These are phyloP conservation scores for Tulasnella calospora DNA, from an alignment of 768 basidiomycete genomes.

Conservation along the genomic window DNA sequence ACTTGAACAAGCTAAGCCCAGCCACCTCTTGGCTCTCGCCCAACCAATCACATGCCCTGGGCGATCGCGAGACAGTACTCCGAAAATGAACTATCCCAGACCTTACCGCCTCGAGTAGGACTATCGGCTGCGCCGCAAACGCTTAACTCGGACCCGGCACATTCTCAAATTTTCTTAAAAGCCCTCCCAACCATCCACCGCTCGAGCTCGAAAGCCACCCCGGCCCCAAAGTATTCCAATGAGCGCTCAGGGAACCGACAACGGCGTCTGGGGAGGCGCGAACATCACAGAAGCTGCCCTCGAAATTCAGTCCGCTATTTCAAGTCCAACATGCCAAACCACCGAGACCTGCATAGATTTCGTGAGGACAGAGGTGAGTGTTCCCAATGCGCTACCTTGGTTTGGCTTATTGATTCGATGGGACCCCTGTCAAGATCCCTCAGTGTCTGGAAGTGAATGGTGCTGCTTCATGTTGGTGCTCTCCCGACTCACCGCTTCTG, in stretches of 20 bases:
- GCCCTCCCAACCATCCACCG: not conserved
- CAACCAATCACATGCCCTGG: not conserved
- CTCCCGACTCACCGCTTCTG: not conserved
- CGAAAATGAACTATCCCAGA: not conserved
- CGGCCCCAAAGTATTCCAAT: not conserved
- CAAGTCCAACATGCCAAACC: not conserved
- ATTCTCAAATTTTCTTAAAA: not conserved
- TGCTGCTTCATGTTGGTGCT: not conserved
- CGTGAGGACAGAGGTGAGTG: not conserved
- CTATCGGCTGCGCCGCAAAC: not conserved
- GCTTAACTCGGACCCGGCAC: not conserved
- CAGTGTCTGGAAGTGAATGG: not conserved
- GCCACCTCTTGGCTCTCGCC: not conserved
- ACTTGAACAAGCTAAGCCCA: not conserved
- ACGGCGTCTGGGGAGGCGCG: not conserved
- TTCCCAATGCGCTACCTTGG: not conserved
- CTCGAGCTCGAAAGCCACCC: not conserved
- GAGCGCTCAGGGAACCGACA: not conserved
- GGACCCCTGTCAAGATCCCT: not conserved
- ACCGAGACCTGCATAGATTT: not conserved
- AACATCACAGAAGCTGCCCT: conserved; percentile 10
- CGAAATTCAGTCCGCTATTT: not conserved
- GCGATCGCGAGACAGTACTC: not conserved
- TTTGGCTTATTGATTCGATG: not conserved
- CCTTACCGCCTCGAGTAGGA: not conserved